These are phyloP conservation scores for Tilletia horrida DNA, from an alignment of 1,284 basidiomycete genomes.

Conservation along the genomic window DNA sequence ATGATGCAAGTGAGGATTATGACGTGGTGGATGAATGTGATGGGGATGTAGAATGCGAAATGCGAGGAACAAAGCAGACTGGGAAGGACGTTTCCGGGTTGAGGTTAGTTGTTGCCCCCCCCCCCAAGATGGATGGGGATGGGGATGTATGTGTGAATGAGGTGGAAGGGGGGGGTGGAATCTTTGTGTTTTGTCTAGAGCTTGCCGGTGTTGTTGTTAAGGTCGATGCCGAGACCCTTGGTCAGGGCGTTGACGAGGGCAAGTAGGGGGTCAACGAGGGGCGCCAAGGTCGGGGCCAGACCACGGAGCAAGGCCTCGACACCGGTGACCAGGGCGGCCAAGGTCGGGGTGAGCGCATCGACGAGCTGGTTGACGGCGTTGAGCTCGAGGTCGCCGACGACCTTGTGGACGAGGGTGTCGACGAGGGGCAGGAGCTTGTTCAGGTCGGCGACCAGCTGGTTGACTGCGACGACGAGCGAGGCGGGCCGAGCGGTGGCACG, in stretches of 20 bases:
- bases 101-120: too few relatives aligned
- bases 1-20: too few relatives aligned
- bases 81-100: too few relatives aligned
- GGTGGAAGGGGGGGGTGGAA: too few relatives aligned
- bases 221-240: neutral
- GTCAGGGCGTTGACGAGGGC: neutral
- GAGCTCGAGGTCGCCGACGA: constrained; percentile 2
- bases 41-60: too few relatives aligned
- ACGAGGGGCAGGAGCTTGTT: neutral
- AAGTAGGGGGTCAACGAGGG: neutral
- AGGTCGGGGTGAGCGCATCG: neutral
- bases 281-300: neutral
- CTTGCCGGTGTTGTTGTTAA: constrained; percentile 15
- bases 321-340: neutral
- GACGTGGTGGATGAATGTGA: too few relatives aligned
- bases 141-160: too few relatives aligned
- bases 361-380: constrained; percentile 6
- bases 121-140: too few relatives aligned
- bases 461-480: neutral
- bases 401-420: neutral
- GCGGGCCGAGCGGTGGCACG: neutral
- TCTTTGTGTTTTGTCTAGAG: too few relatives aligned
- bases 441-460: constrained; percentile 1
- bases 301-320: neutral
- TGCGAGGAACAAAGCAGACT: too few relatives aligned